Base-by-base conservation (phyloP, 371 early-diverging fungal genomes). In the Mycotypha africana region DNA sequence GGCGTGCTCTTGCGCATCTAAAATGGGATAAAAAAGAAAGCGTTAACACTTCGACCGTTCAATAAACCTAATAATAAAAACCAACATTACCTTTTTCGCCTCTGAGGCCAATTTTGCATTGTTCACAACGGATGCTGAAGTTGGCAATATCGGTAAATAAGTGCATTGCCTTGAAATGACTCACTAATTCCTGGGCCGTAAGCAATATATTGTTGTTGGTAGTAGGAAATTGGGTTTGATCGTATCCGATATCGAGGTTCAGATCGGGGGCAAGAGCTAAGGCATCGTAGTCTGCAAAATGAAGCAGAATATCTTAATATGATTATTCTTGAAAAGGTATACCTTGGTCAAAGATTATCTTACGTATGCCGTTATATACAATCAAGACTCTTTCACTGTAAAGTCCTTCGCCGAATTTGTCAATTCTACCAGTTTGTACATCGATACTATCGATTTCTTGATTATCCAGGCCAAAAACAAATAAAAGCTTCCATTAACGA, bases 341-440 rank as follows among this genome's bases (percentile, higher is more conserved):
- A n/a, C n/a, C n/a, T n/a, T n/a, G n/a, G n/a, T n/a, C n/a, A n/a
- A n/a, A n/a, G n/a, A n/a, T n/a, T n/a, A n/a, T n/a, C 75, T 63
- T 76, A 78, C 81, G 82, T 28, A 81, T 81, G 3, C 82, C 82
- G 25, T 74, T 78, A 41, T 81, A 81, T 31, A 81, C 62, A 38
- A 81, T 54, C 6, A 81, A 39, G 1, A 68, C 72, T 16, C 75
- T 59, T 26, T 76, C 75, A 21, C 43, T 47, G 38, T 66, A 74
- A 7, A 51, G 42, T 12, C 76, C 78, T 49, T 78, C 79, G 9
- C 80, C 82, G 44, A 81, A 81, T 28, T 65, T 62, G 48, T 81
- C 82, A 8, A 73, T 65, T 19, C 82, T 52, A 4, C 69, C 76
- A 2, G 73, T 78, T 14, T 71, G 74, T 1, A 81, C 72, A 49